Conservation (phyloP, 2,329 filamentous ascomycete species). For the Phoma sp. region DNA sequence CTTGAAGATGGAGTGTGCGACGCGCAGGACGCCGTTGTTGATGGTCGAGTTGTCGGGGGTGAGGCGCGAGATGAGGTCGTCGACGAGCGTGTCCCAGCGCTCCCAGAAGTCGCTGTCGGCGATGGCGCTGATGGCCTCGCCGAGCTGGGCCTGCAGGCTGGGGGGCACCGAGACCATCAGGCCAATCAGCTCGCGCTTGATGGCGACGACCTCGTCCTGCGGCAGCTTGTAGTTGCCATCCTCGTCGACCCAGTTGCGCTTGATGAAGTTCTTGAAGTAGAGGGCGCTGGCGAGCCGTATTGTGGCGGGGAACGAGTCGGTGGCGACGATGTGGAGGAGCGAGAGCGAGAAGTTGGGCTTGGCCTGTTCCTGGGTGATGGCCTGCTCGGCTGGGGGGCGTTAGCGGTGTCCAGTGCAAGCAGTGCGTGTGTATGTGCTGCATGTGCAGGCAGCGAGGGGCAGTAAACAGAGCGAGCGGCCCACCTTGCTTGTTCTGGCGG, state of each 20-base stretch:
- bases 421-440: not conserved
- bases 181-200: slow-evolving; percentile 94
- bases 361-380: slow-evolving; percentile 78
- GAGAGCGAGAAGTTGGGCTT: slow-evolving; percentile 86
- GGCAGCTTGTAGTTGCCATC: slow-evolving; percentile 92
- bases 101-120: slow-evolving; percentile 98
- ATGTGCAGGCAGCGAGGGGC: slow-evolving; percentile 5
- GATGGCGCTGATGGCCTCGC: slow-evolving; percentile 95
- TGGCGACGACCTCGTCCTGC: slow-evolving; percentile 80
- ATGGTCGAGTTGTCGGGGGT: slow-evolving; percentile 80
- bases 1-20: slow-evolving; percentile 97
- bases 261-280: slow-evolving; percentile 99
- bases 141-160: slow-evolving; percentile 89
- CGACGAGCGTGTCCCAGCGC: slow-evolving; percentile 93
- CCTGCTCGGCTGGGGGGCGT: slow-evolving; percentile 73
- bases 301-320: slow-evolving; percentile 73
- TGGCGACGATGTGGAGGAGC: slow-evolving; percentile 89
- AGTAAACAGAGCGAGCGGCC: slow-evolving; percentile 37
- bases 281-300: slow-evolving; percentile 87
- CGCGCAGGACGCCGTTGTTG: slow-evolving; percentile 94
- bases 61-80: slow-evolving; percentile 88
- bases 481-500: slow-evolving; percentile 87
- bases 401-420: no score
- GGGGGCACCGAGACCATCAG: slow-evolving; percentile 93
- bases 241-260: slow-evolving; percentile 92